Conservation (phyloP, 23 red algal species). For the Chondrus crispus region DNA sequence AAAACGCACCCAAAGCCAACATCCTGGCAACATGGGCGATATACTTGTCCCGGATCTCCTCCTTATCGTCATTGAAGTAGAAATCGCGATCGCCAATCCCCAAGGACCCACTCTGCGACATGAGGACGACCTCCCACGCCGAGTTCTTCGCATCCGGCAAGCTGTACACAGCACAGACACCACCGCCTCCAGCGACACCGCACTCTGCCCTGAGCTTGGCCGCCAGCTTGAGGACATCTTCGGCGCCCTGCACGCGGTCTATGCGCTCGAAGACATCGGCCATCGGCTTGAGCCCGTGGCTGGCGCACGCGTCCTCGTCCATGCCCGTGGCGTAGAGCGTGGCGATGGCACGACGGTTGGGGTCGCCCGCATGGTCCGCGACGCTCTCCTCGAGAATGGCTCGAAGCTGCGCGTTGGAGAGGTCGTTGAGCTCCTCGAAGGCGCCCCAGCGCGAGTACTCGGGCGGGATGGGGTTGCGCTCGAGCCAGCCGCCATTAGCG, state of each 20-base stretch:
- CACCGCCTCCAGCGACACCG: slow-evolving; percentile 9
- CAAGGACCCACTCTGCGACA: slow-evolving; percentile 69
- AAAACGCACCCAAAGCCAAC: slow-evolving; percentile 27
- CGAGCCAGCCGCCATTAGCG: slow-evolving; percentile 85
- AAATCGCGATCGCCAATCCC: slow-evolving; percentile 83
- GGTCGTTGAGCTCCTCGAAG: slow-evolving; percentile 68
- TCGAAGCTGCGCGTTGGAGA: slow-evolving; percentile 31
- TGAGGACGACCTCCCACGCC: slow-evolving; percentile 41
- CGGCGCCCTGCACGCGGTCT: background rate
- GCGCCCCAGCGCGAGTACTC: slow-evolving; percentile 69
- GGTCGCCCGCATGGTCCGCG: slow-evolving; percentile 2
- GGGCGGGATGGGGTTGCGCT: slow-evolving; percentile 43
- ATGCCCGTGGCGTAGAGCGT: slow-evolving; percentile 63
- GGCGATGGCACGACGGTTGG: slow-evolving; percentile 25
- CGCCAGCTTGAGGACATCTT: slow-evolving; percentile 36
- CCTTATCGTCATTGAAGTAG: slow-evolving; percentile 71
- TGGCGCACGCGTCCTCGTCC: slow-evolving; percentile 25
- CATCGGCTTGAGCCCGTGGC: slow-evolving; percentile 17
- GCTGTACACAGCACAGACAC: slow-evolving; percentile 46
- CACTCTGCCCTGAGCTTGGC: slow-evolving; percentile 14
- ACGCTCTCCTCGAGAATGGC: slow-evolving; percentile 58
- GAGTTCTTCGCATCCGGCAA: slow-evolving; percentile 73
- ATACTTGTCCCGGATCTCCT: slow-evolving; percentile 71
- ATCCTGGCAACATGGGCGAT: slow-evolving; percentile 51
- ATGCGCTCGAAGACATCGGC: slow-evolving; percentile 30